Conservation (phyloP, 2,329 filamentous ascomycete species). For the Bipolaris cookei region DNA sequence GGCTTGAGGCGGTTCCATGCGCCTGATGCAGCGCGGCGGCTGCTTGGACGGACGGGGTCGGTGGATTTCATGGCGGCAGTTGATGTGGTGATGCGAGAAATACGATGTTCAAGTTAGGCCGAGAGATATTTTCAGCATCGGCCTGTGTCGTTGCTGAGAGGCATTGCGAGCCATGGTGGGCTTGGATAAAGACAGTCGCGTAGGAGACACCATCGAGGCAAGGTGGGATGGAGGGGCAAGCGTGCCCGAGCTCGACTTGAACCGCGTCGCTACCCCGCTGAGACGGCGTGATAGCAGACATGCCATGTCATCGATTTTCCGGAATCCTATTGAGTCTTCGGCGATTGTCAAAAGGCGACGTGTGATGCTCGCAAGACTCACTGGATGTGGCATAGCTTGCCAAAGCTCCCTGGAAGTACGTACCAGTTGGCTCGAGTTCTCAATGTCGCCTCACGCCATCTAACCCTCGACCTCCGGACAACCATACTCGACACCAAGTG, state of each 20-base stretch:
- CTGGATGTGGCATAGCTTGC: slow-evolving; percentile 11
- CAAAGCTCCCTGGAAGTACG: background rate
- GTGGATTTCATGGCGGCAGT: slow-evolving; percentile 37
- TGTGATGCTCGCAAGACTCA: slow-evolving; percentile 13
- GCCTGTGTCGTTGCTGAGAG: slow-evolving; percentile 1
- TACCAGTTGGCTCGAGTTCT: background rate
- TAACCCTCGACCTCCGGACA: background rate
- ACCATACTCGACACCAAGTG: too few species aligned
- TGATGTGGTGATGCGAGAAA: background rate
- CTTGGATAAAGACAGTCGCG: slow-evolving; percentile 23
- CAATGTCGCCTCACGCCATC: slow-evolving; percentile 7
- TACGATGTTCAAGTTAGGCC: background rate
- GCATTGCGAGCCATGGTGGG: slow-evolving; percentile 12
- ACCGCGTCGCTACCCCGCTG: background rate
- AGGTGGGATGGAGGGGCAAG: slow-evolving; percentile 34
- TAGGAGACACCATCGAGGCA: slow-evolving; percentile 27
- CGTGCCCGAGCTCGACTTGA: slow-evolving; percentile 16
- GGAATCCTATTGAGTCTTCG: background rate
- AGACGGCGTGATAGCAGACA: background rate
- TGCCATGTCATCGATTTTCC: background rate
- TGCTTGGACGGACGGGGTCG: slow-evolving; percentile 43
- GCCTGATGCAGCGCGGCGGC: slow-evolving; percentile 47
- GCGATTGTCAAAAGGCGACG: background rate
- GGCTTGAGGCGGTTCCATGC: slow-evolving; percentile 66
- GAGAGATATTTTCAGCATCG: background rate